Percentiles rank a stretch among this genome's conserved stretches.
phyloP scores from a whole-genome alignment of 2,329 filamentous ascomycete species.

The Tolypocladium paradoxum region DNA sequence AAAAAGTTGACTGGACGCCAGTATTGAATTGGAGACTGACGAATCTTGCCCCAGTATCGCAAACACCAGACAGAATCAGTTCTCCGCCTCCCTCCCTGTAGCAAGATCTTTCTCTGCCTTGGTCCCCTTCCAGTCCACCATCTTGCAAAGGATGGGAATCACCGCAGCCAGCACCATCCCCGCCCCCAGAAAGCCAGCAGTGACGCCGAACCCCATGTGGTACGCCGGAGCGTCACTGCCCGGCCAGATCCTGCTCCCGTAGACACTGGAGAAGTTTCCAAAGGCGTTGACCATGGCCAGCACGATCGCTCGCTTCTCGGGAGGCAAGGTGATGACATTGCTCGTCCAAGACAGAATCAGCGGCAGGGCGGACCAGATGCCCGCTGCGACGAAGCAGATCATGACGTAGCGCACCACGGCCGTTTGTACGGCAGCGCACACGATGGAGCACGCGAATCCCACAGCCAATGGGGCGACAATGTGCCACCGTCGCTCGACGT shows the following conservation, averaged over 20 bases:
- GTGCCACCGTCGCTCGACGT: constrained; percentile 12
- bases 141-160: constrained; percentile 5
- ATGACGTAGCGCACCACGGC: constrained; percentile 17
- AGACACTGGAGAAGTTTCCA: constrained; percentile 20
- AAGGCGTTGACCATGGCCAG: constrained; percentile 20
- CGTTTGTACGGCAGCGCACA: constrained; percentile 10
- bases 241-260: constrained; percentile 20
- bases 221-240: constrained; percentile 13
- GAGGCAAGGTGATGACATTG: constrained; percentile 13
- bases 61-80: not conserved
- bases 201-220: constrained; percentile 17
- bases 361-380: constrained; percentile 3
- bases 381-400: constrained; percentile 4
- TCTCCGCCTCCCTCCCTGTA: not conserved
- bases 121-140: not conserved
- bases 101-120: not conserved
- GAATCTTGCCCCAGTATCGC: not conserved
- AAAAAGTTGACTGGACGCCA: no score
- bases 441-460: constrained; percentile 9
- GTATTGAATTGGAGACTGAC: not conserved
- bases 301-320: constrained; percentile 21
- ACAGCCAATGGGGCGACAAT: constrained; percentile 8
- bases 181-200: constrained; percentile 14
- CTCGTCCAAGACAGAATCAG: constrained; percentile 16
- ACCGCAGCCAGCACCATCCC: constrained; percentile 9